Evolutionary conservation across 495 filamentous ascomycete genomes (phyloP), one percentile per base, ranked within the genome.

Genomic region (Lentithecium fluviatile): DNA sequence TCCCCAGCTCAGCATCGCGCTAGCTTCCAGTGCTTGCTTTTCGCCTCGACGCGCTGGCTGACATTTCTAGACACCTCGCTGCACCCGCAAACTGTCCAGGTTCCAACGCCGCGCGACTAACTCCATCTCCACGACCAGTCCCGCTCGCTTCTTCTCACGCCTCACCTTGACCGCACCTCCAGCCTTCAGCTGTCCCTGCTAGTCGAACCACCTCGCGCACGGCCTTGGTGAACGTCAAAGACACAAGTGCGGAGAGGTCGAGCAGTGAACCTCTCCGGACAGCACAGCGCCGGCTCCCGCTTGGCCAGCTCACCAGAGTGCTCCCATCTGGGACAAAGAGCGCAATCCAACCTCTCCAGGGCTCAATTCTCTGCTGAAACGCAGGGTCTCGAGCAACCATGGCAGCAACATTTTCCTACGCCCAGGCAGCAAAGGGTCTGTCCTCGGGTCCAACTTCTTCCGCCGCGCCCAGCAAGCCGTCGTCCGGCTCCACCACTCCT

Each of bases 401-500:
- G 65, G 62, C 66, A n/a, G 62, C 38, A n/a, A 49, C 61, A n/a
- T 95, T 96, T 74, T 96, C 94, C 42, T 98, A 98, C 76, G 93
- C 93, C 57, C 91, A 96, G 79, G 93, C 93, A 70, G 94, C 93
- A 25, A 91, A 90, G 74, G 88, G 90, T 66, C 79, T 83, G 58
- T 75, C 83, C 55, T 65, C 79, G 26, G 58, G 75, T 25, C 62
- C 45, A 12, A 29, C 67, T 32, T 64, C 69, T 23, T 48, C 65
- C 20, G 45, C 56, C 17, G 52, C 62, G 7, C 43, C 70, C 6
- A 74, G 64, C 65, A 78, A 68, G 73, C 75, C 69, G 62, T 73
- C 70, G 23, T 67, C 72, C 1, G 71, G 66, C 13, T 25, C 69
- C 13, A 43, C 57, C 7, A 69, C 67, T 11, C 62, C 73, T 6